Evolutionary conservation across 805 yeast species (phyloP).

Genomic region (Starmerella stigmatis): DNA sequence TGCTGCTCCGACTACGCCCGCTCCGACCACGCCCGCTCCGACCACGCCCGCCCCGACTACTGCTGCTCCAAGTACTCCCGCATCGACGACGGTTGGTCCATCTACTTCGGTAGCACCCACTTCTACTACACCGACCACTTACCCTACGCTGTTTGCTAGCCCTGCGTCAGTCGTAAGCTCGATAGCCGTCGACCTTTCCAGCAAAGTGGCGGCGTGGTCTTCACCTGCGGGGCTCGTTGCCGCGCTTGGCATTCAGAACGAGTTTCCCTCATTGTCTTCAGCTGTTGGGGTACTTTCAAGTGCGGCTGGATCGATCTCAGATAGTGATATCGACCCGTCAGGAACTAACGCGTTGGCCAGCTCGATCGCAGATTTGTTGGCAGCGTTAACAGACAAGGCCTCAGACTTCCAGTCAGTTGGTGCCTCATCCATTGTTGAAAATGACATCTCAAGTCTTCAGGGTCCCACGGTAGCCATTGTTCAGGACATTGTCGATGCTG

Average conservation of each 20-base stretch:
- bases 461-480: constrained; percentile 21
- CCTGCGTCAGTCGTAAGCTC: constrained; percentile 8
- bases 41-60: background rate
- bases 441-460: constrained; percentile 21
- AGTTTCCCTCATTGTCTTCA: constrained; percentile 17
- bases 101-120: background rate
- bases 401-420: constrained; percentile 23
- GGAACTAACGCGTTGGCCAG: constrained; percentile 10
- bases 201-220: constrained; percentile 16
- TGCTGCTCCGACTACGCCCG: background rate
- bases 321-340: constrained; percentile 10
- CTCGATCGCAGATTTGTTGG: constrained; percentile 19
- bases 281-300: constrained; percentile 15
- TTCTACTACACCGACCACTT: background rate
- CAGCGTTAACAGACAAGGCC: constrained; percentile 23
- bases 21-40: background rate
- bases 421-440: constrained; percentile 21
- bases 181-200: constrained; percentile 8
- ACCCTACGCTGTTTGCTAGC: background rate
- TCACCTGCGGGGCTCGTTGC: constrained; percentile 15
- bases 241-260: constrained; percentile 26
- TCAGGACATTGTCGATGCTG: constrained; percentile 17
- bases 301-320: constrained; percentile 8
- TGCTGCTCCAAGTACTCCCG: background rate
- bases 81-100: background rate